These are phyloP conservation scores for Pseudogymnoascus sp. DNA, from an alignment of 2,329 filamentous ascomycete species.

Conservation along the genomic window DNA sequence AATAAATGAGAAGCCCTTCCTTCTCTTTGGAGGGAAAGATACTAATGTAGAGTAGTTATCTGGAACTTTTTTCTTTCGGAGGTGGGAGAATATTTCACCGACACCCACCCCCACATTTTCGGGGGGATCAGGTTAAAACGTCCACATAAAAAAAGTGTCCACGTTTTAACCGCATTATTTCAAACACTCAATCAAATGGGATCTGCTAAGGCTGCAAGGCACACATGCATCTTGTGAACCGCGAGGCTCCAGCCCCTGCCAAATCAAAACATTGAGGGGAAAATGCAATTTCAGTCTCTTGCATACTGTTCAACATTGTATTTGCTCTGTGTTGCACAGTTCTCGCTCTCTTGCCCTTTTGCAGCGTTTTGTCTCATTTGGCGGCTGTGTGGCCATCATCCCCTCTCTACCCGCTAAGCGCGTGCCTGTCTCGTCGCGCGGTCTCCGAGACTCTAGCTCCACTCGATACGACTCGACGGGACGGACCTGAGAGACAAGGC, in stretches of 20 bases:
- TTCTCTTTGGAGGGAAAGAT: slow-evolving; percentile 14
- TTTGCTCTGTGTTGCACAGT: not conserved
- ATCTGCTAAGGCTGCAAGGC: not conserved
- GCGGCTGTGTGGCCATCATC: not conserved
- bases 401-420: not conserved
- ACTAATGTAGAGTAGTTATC: slow-evolving; percentile 6
- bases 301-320: not conserved
- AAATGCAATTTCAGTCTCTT: not conserved
- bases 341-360: not conserved
- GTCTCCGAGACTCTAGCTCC: not conserved
- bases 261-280: not conserved
- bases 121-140: not conserved
- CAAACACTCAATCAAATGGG: no score
- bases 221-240: not conserved
- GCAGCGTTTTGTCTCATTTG: not conserved
- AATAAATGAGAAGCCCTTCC: slow-evolving; percentile 11
- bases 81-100: slow-evolving; percentile 1
- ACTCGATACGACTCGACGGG: not conserved
- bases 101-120: not conserved
- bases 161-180: not conserved
- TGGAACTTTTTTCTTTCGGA: slow-evolving; percentile 10
- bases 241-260: not conserved
- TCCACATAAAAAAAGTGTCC: not conserved
- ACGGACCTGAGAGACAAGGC: not conserved
- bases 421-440: not conserved